A percentile compares a stretch with the other conserved stretches of the same genome.
Evolutionary conservation across 352 stramenopile genomes (phyloP).

Genomic region (Plasmopara halstedii): DNA sequence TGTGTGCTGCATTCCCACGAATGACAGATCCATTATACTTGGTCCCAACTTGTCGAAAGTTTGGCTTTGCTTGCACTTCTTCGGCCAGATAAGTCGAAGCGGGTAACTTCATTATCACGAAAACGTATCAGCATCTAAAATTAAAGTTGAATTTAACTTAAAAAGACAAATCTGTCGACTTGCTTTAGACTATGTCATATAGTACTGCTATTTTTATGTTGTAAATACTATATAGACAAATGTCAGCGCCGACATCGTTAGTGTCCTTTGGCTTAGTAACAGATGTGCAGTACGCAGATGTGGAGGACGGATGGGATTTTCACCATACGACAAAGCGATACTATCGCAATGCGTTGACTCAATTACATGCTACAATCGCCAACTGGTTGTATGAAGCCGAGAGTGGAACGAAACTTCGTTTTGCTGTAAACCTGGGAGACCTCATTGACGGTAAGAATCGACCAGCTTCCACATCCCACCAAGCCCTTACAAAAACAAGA

Average conservation of each 20-base stretch:
- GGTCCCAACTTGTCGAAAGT: conserved; percentile 61
- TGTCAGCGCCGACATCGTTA: conserved; percentile 21
- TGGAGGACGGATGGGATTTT: conserved; percentile 78
- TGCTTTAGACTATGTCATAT: too few species aligned
- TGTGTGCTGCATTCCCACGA: conserved; percentile 14
- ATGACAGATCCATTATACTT: conserved; percentile 28
- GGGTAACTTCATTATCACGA: conserved; percentile 11
- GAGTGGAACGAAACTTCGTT: conserved; percentile 27
- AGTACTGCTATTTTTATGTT: too few species aligned
- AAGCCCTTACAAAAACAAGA: conserved; percentile 34
- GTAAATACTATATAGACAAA: too few species aligned
- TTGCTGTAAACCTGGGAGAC: conserved; percentile 74
- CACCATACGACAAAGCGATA: conserved; percentile 48
- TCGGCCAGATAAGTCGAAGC: conserved; percentile 9
- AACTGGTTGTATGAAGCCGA: conserved; percentile 44
- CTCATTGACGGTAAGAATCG: conserved; percentile 79
- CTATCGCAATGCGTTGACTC: conserved; percentile 59
- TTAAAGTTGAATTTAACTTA: too few species aligned
- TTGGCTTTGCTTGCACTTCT: conserved; percentile 24
- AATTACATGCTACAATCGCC: conserved; percentile 33
- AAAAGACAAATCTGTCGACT: too few species aligned
- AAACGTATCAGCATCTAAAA: neutral
- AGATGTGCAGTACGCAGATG: conserved; percentile 80
- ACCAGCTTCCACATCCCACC: conserved; percentile 28
- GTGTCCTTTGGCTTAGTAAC: conserved; percentile 60